Base-by-base conservation (phyloP, 345 rosid genomes). In the Xanthoceras sorbifolium region DNA sequence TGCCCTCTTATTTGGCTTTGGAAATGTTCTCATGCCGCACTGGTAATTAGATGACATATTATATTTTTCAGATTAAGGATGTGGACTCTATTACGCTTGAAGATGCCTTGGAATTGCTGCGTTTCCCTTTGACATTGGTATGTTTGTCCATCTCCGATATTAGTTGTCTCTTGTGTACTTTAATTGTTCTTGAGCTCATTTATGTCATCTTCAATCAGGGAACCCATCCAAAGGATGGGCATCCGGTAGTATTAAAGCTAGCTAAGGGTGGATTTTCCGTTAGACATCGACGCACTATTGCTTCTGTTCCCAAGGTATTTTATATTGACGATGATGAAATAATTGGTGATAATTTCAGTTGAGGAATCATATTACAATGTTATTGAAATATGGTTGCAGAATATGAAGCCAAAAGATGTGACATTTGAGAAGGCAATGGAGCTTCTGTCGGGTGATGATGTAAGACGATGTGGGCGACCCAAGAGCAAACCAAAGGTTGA, bases 261-360 rank as follows among this genome's bases (percentile, higher is more conserved):
- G 84, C 92, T 57, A 92, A 82, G 84, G 80, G 76, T 72, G 98
- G 98, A 62, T 91, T 88, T 82, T 79, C 87, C 3, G 77, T 96
- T 71, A 83, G 82, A 74, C 93, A 96, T 88, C 85, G 95, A 76
- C 85, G 90, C 72, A 89, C 87, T 17, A 85, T 85, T 83, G 99
- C 93, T 81, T 73, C 94, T 64, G 88, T 96, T 78, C 97, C 99
- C 36, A 94, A 92, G 99, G 98, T 96, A 89, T 32, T 28, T 74
- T 18, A 31, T 52, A 59, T 38, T 57, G 67, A 38, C 4, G 46
- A 57, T 66, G 67, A 32, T 25, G 42, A 1, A 15, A 26, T 64
- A 34, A n/a, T 54, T 40, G 23, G 44, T 26, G 20, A 42, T n/a
- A 60, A 44, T 22, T 40, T 20, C 28, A 10, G 48, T 31, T 26